A percentile compares a stretch with the other conserved stretches of the same genome.
Evolutionary conservation across 441 rosid species (phyloP).

Genomic region (Heliophila coronopifolia): DNA sequence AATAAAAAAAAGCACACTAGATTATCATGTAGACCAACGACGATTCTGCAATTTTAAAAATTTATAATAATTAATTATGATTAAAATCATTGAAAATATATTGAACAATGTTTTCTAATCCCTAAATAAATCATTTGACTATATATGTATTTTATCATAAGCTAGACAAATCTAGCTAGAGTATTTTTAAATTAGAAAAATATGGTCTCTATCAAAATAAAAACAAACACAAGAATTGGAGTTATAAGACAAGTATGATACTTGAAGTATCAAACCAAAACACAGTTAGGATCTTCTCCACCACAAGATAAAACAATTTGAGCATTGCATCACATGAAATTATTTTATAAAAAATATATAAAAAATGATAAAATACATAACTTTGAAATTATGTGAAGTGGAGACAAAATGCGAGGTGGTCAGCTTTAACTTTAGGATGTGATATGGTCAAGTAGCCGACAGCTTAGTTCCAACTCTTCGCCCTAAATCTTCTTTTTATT

Average conservation of each 20-base stretch:
- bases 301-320: neutral
- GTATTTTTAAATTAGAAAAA: no score
- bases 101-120: no score
- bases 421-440: constrained; percentile 12
- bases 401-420: constrained; percentile 16
- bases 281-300: neutral
- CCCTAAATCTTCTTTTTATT: constrained; percentile 3
- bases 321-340: neutral
- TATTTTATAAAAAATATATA: no score
- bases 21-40: no score
- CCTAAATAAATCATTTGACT: no score
- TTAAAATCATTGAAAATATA: no score
- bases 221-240: neutral
- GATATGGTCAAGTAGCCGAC: constrained; percentile 21
- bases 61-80: no score
- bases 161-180: no score
- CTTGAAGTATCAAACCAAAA: constrained; percentile 11
- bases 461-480: constrained; percentile 24
- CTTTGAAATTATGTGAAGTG: constrained; percentile 7
- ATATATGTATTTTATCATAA: no score
- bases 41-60: no score
- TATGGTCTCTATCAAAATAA: neutral
- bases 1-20: no score
- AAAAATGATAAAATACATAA: neutral
- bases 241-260: constrained; percentile 7